A percentile compares a stretch with the other conserved stretches of the same genome.
Conservation (phyloP, 371 early-diverging fungal genomes). For the Rhizopus sp. region DNA sequence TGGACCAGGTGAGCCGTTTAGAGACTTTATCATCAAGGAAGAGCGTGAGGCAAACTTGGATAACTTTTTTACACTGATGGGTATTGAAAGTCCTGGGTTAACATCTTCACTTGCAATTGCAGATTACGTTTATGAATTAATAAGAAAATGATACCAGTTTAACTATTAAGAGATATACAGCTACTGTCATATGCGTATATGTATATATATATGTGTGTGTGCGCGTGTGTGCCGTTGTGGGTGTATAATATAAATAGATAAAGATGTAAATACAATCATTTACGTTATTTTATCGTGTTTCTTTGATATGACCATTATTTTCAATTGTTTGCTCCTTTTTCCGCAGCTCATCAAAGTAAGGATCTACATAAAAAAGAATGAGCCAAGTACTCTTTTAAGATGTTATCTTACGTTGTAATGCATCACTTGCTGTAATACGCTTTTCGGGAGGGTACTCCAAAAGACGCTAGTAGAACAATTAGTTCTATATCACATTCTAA, state of each 20-base stretch:
- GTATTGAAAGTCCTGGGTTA: constrained; percentile 91
- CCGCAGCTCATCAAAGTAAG: constrained; percentile 55
- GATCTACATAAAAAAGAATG: constrained; percentile 28
- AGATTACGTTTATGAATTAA: constrained; percentile 58
- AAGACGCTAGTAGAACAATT: constrained; percentile 40
- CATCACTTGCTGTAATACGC: constrained; percentile 73
- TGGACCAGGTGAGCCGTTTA: constrained; percentile 69
- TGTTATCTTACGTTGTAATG: constrained; percentile 61
- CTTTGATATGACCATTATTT: not conserved
- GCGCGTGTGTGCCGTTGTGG: not conserved
- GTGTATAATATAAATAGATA: not conserved
- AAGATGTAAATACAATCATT: not conserved
- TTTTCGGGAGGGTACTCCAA: constrained; percentile 78
- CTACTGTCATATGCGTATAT: not conserved
- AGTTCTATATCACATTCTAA: not conserved
- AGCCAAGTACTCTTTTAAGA: not conserved
- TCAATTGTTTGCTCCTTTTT: constrained; percentile 34
- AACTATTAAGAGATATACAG: not conserved
- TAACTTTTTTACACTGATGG: constrained; percentile 76
- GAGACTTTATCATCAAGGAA: constrained; percentile 79
- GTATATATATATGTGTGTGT: not conserved
- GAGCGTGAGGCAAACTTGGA: constrained; percentile 46
- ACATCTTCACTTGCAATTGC: constrained; percentile 88
- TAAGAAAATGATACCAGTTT: constrained; percentile 16
- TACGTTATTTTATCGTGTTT: constrained; percentile 2